Base-by-base conservation (phyloP, 805 yeast species). In the Brettanomyces bruxellensis region DNA sequence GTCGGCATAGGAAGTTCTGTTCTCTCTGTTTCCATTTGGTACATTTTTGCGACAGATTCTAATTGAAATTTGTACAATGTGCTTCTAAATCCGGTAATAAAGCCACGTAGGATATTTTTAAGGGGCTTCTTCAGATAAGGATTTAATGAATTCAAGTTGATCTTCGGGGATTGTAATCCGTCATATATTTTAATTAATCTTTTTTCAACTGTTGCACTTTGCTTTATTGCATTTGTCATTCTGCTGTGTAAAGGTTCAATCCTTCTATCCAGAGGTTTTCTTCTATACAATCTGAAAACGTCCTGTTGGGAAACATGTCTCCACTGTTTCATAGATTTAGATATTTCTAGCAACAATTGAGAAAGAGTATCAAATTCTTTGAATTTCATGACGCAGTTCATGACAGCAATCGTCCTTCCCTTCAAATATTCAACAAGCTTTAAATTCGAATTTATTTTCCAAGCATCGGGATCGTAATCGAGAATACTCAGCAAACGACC, bases 31-130 rank as follows among this genome's bases (percentile, higher is more conserved):
- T 83, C 89, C 51, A 68, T 71, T 44, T 71, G 73, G 28, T 72
- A 59, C 88, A 83, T 82, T 52, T 73, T 76, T 2, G 74, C 69
- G 5, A 82, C 68, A 0, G 88, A 79, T 43, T 75, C 70, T n/a
- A 71, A 58, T 57, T 83, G 89, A 53, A 79, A 83, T 3, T 70
- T 68, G 55, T 80, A 82, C 11, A 83, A 62, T 0, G 52, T 47
- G 18, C 83, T 71, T 40, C 62, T 68, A 43, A 83, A 64, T 0
- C 86, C 87, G 1, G 60, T 56, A 8, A 72, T 58, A 8, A 60
- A 60, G 42, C 63, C 60, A 34, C 59, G 51, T 35, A 61, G 45
- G 13, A 68, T 55, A 24, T 49, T 49, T 8, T 48, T 48, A 7
- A 60, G 47, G 6, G 56, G 25, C 2, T 55, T 57, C n/a, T 47